A percentile compares a stretch with the other conserved stretches of the same genome.
phyloP scores from a whole-genome alignment of 108 stramenopile species.

The Pseudonitzschia multiseries region DNA sequence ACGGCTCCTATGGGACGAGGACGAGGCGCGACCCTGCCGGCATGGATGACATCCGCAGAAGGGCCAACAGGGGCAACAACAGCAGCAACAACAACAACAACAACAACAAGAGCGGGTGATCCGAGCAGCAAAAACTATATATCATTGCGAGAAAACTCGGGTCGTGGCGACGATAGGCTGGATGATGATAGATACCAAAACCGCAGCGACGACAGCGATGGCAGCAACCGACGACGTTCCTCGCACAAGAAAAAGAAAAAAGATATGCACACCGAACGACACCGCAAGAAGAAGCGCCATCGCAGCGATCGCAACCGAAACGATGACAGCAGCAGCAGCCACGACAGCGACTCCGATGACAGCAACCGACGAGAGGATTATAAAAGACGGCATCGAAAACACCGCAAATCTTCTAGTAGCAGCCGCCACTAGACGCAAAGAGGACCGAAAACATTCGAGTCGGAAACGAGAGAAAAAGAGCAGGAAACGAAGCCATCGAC shows the following conservation, averaged over 20 bases:
- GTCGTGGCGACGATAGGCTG: not conserved
- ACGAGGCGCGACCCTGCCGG: conserved; percentile 58
- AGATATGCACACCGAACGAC: conserved; percentile 19
- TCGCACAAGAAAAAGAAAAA: conserved; percentile 24
- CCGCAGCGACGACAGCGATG: conserved; percentile 5
- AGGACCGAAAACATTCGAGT: not conserved
- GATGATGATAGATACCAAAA: not conserved
- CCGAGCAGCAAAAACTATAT: no score
- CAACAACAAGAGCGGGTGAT: no score
- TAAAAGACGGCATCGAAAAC: not conserved
- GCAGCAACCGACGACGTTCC: conserved; percentile 4
- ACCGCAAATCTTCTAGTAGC: not conserved
- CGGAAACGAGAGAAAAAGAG: not conserved
- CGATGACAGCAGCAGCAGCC: not conserved
- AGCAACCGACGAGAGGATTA: not conserved
- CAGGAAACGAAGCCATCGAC: not conserved
- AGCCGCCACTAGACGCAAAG: not conserved
- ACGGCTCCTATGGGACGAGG: conserved; percentile 57
- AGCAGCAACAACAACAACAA: not conserved
- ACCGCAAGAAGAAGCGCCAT: conserved; percentile 4
- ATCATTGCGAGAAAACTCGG: not conserved
- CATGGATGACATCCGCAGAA: conserved; percentile 57
- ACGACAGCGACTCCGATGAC: not conserved
- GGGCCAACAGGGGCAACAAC: conserved; percentile 2
- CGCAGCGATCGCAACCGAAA: not conserved